Conservation (phyloP, 306 rosid genomes). For the Adenanthera pavonina region DNA sequence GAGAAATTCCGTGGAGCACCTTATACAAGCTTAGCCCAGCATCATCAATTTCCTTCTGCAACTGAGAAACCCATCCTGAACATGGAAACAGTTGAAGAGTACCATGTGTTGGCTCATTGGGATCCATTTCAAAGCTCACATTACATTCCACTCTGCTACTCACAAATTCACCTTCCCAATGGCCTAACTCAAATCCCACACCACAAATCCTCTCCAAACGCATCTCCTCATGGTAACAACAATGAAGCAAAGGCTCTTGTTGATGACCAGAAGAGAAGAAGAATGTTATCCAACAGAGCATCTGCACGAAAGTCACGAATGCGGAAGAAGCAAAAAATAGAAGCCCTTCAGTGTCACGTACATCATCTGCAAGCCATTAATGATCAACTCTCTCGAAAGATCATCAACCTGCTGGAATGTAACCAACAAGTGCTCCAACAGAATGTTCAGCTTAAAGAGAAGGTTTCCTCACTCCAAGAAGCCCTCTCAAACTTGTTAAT, state of each 20-base stretch:
- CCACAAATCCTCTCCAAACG: slow-evolving; percentile 41
- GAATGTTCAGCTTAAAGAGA: slow-evolving; percentile 50
- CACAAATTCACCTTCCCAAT: slow-evolving; percentile 40
- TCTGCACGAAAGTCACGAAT: slow-evolving; percentile 72
- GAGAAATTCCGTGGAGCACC: slow-evolving; percentile 39
- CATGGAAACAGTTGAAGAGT: slow-evolving; percentile 41
- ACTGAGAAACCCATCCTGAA: slow-evolving; percentile 30
- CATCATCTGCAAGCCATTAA: slow-evolving; percentile 44
- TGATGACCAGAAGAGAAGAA: slow-evolving; percentile 68
- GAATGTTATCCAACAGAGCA: slow-evolving; percentile 87
- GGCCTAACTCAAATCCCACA: slow-evolving; percentile 36
- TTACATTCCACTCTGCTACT: slow-evolving; percentile 39
- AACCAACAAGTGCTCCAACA: slow-evolving; percentile 45
- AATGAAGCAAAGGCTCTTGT: slow-evolving; percentile 64
- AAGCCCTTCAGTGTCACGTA: slow-evolving; percentile 42
- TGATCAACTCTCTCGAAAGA: slow-evolving; percentile 45
- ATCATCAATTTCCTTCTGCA: slow-evolving; percentile 30
- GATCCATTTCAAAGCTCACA: slow-evolving; percentile 41
- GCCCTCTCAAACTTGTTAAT: slow-evolving; percentile 37
- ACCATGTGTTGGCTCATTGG: slow-evolving; percentile 14
- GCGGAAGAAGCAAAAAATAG: slow-evolving; percentile 63
- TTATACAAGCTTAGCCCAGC: slow-evolving; percentile 34
- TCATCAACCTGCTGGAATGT: slow-evolving; percentile 49
- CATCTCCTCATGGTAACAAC: slow-evolving; percentile 51
- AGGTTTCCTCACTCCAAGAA: slow-evolving; percentile 47